Percentiles rank a stretch among this genome's conserved stretches.
These are phyloP conservation scores for Apiotrichum domesticum DNA, from an alignment of 1,284 basidiomycete species.

Conservation along the genomic window DNA sequence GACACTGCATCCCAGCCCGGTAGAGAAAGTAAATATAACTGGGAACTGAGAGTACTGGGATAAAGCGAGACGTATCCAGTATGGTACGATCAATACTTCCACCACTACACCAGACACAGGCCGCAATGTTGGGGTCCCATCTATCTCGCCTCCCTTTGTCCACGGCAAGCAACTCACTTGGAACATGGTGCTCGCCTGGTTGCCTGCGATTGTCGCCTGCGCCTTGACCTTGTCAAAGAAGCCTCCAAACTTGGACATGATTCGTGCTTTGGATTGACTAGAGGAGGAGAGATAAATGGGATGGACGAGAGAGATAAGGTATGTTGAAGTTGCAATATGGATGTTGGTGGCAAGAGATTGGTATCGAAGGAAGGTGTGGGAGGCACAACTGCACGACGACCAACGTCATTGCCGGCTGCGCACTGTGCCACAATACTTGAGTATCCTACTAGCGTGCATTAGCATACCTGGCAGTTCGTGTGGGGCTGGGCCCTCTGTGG, in stretches of 20 bases:
- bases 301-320: neutral
- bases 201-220: conserved; percentile 19
- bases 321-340: neutral
- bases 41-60: too few species aligned
- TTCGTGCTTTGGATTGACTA: neutral
- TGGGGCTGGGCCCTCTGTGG: too few species aligned
- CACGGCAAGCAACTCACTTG: conserved; percentile 19
- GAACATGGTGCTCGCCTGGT: conserved; percentile 27
- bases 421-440: neutral
- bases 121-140: too few species aligned
- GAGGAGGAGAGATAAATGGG: neutral
- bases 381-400: neutral
- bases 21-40: too few species aligned
- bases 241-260: conserved; percentile 14
- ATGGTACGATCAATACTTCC: too few species aligned
- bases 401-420: neutral
- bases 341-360: neutral
- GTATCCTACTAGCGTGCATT: too few species aligned
- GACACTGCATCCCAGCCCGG: too few species aligned
- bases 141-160: too few species aligned
- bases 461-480: too few species aligned
- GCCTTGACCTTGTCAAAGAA: conserved; percentile 29
- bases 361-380: neutral
- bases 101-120: too few species aligned
- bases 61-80: too few species aligned